Base-by-base conservation (phyloP, 345 rosid species). In the Brassica carinata region DNA sequence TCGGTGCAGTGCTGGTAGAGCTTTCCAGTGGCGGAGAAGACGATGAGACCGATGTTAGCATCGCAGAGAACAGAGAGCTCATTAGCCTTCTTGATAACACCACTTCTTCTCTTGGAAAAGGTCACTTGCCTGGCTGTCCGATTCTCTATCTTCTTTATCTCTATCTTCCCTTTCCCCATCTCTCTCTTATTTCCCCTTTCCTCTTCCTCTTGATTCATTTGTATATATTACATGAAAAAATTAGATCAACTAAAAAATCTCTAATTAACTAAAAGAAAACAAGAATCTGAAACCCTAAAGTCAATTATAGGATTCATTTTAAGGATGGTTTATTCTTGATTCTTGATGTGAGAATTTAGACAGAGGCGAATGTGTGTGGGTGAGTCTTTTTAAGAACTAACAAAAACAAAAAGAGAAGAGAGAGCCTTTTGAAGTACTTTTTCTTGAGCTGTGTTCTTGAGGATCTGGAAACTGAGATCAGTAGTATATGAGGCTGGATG, bases 51-150 rank as follows among this genome's bases (percentile, higher is more conserved):
- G 71, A 86, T 84, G 72, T 86, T 83, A 65, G 87, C 89, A 18
- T 86, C 89, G 5, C 89, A 86, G 45, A 86, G 86, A 71, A 86
- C 81, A 64, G 89, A 78, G 38, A 86, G 85, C 72, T 86, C 89
- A 34, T 74, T 80, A 8, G 87, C 83, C 77, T 86, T 86, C 87
- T 86, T 86, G n/a, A 84, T 75, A 69, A 86, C 85, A 72, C 89
- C 87, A 62, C 17, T 81, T 66, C 89, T 82, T 73, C 89, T 85
- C 79, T 86, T 86, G 30, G 83, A 73, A 29, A 84, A 86, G 2
- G 88, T 86, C 33, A 86, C 87, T 82, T 86, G 85, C 63, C 88
- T 86, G 0, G 87, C 79, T 1, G 84, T 82, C 55, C 67, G 80
- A 80, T 86, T 86, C 75, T 86, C 87, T 9, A 86, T 86, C 85